Percentiles rank a stretch among this genome's conserved stretches.
Conservation (phyloP, 768 basidiomycete species). For the Rickenella mellea region DNA sequence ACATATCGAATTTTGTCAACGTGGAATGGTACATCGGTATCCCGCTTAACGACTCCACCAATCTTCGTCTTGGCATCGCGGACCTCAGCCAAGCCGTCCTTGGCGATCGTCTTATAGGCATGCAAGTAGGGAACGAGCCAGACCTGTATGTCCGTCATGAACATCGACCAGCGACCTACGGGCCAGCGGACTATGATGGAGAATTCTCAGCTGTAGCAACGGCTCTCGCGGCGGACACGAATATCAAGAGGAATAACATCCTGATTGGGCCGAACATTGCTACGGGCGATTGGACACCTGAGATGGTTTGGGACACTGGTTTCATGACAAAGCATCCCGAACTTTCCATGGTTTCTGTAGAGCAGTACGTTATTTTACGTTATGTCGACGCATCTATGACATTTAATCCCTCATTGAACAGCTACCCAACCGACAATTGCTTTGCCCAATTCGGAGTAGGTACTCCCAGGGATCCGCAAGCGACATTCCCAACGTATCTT, state of each 20-base stretch:
- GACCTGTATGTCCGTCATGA: conserved; percentile 40
- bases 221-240: conserved; percentile 30
- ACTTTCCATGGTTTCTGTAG: neutral
- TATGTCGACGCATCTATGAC: neutral
- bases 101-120: conserved; percentile 32
- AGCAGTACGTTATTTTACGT: no score
- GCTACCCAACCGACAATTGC: neutral
- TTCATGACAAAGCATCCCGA: conserved; percentile 25
- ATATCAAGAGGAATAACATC: conserved; percentile 30
- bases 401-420: neutral
- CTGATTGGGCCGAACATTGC: conserved; percentile 62
- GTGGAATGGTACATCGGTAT: conserved; percentile 39
- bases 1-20: conserved; percentile 32
- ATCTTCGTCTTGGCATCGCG: conserved; percentile 35
- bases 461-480: conserved; percentile 22
- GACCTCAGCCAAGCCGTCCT: conserved; percentile 32
- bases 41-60: conserved; percentile 56
- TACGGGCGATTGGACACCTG: conserved; percentile 41
- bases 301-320: conserved; percentile 18
- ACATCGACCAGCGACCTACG: conserved; percentile 9
- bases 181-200: conserved; percentile 11
- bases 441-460: conserved; percentile 10
- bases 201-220: conserved; percentile 28
- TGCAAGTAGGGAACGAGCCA: conserved; percentile 53
- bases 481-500: conserved; percentile 32